Evolutionary conservation across 73 alveolate genomes (phyloP).

Genomic region (Tetrahymena malaccensis): DNA sequence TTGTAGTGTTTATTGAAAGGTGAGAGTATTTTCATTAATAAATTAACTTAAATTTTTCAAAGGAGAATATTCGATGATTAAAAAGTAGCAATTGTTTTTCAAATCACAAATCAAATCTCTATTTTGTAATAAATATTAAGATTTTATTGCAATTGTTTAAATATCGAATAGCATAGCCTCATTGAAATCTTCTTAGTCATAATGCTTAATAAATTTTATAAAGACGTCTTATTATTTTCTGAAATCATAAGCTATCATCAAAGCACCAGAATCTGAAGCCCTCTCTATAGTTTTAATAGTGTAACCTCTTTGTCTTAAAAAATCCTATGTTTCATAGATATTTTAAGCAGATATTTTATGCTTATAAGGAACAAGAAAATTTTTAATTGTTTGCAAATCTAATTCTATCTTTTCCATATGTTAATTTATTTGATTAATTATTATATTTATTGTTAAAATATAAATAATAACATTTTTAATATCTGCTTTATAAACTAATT

Average conservation of each 20-base stretch:
- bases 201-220: neutral
- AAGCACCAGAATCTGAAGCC: neutral
- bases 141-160: neutral
- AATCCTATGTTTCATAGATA: neutral
- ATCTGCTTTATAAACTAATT: neutral
- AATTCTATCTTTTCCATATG: neutral
- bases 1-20: neutral
- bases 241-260: neutral
- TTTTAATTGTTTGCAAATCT: neutral
- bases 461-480: neutral
- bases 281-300: neutral
- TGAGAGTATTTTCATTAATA: neutral
- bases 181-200: neutral
- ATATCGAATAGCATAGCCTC: neutral
- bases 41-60: neutral
- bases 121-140: neutral
- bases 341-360: neutral
- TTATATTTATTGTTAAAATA: neutral
- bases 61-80: neutral
- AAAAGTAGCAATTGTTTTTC: neutral
- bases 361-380: neutral
- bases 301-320: neutral
- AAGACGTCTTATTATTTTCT: neutral
- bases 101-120: neutral
- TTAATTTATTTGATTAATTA: neutral